phyloP scores from a whole-genome alignment of 2,329 filamentous ascomycete genomes.

The Hypoxylon sp. region DNA sequence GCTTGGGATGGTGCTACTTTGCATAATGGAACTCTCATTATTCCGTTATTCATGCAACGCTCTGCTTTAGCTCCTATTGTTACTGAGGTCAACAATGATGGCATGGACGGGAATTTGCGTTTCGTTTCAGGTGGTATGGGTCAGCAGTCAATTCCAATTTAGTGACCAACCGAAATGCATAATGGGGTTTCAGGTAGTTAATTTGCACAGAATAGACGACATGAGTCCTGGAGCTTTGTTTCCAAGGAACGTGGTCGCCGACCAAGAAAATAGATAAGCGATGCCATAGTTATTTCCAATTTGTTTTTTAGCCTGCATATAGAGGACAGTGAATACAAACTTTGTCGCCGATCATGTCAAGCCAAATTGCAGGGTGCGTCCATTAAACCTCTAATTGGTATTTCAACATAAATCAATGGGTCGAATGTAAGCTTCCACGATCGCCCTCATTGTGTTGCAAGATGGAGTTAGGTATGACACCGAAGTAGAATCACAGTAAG shows the following conservation, averaged over 20 bases:
- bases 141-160: slow-evolving; percentile 15
- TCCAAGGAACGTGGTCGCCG: neutral
- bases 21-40: slow-evolving; percentile 17
- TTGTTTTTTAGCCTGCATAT: neutral
- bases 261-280: neutral
- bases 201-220: slow-evolving; percentile 22
- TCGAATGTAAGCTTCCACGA: neutral
- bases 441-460: neutral
- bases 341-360: neutral
- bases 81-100: slow-evolving; percentile 19
- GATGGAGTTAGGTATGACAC: too few relatives aligned
- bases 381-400: neutral
- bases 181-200: slow-evolving; percentile 35
- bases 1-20: slow-evolving; percentile 6
- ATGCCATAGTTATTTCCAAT: neutral
- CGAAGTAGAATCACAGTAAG: neutral
- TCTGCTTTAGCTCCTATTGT: slow-evolving; percentile 9
- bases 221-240: neutral
- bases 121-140: slow-evolving; percentile 11
- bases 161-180: slow-evolving; percentile 25
- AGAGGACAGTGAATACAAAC: neutral
- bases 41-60: slow-evolving; percentile 11
- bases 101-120: slow-evolving; percentile 21
- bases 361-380: neutral
- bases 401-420: neutral